Evolutionary conservation across 148 eudicot genomes (phyloP).

Genomic region (Dysphania ambrosioides): DNA sequence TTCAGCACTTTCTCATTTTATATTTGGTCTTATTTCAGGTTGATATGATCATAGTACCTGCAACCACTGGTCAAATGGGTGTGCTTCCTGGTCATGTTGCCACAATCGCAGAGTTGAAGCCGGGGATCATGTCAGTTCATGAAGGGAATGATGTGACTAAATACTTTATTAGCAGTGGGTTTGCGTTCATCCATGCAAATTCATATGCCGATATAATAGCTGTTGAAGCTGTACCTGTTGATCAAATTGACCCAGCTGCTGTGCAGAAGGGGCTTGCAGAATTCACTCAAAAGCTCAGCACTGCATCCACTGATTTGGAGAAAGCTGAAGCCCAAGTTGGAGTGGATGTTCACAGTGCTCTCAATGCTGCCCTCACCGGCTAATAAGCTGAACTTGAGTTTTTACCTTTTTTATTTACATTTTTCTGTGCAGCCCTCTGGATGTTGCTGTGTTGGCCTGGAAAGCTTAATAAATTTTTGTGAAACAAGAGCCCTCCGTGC

Average conservation of each 20-base stretch:
- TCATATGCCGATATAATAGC: constrained; percentile 73
- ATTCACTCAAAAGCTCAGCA: constrained; percentile 73
- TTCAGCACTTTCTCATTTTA: not conserved
- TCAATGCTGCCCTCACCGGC: constrained; percentile 63
- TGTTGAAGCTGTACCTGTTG: constrained; percentile 75
- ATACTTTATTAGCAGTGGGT: constrained; percentile 76
- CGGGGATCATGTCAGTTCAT: constrained; percentile 69
- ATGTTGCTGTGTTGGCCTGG: constrained; percentile 14
- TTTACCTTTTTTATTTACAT: constrained; percentile 17
- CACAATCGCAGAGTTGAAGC: constrained; percentile 70
- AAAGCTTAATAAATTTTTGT: constrained; percentile 21
- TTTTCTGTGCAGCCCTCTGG: constrained; percentile 19
- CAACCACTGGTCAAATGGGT: constrained; percentile 83
- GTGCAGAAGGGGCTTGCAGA: constrained; percentile 79
- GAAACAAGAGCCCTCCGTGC: constrained; percentile 23
- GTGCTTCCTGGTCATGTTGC: constrained; percentile 73
- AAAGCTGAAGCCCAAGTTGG: constrained; percentile 94
- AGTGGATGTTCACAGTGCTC: constrained; percentile 77
- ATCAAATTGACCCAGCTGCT: constrained; percentile 61
- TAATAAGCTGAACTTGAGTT: constrained; percentile 24
- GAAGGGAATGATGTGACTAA: constrained; percentile 61
- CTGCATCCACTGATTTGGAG: constrained; percentile 79
- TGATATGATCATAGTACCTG: constrained; percentile 77
- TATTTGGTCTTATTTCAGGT: constrained; percentile 42
- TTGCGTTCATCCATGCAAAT: constrained; percentile 71